Percentiles rank a stretch among this genome's conserved stretches.
Evolutionary conservation across 148 eudicot genomes (phyloP).

Genomic region (Agrostemma githago): DNA sequence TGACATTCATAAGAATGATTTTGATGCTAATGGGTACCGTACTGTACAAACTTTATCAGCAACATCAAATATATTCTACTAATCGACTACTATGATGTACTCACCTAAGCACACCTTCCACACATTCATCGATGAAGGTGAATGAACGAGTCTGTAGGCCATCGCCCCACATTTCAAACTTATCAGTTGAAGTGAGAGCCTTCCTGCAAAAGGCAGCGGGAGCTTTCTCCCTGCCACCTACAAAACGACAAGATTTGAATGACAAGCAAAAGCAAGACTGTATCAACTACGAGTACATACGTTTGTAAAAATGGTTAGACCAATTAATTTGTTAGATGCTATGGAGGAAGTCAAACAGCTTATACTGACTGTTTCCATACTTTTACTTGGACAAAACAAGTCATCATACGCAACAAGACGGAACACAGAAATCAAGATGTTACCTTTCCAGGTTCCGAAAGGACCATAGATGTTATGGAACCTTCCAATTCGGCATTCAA

Average conservation of each 20-base stretch:
- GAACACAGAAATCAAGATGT: background rate
- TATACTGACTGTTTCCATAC: background rate
- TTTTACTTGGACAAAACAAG: background rate
- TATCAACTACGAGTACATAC: no score
- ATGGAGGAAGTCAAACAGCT: background rate
- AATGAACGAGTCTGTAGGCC: conserved; percentile 52
- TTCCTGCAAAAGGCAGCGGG: conserved; percentile 60
- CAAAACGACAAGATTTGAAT: background rate
- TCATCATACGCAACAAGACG: background rate
- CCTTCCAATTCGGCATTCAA: conserved; percentile 56
- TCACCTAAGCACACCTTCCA: conserved; percentile 58
- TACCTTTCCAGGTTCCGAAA: conserved; percentile 64
- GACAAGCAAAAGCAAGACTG: background rate
- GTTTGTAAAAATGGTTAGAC: background rate
- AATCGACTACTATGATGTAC: no score
- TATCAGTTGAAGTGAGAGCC: conserved; percentile 44
- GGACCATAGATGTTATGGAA: conserved; percentile 64
- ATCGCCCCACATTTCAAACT: conserved; percentile 63
- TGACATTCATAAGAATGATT: no score
- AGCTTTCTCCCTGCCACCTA: conserved; percentile 57
- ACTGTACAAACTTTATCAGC: no score
- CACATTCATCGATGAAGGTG: conserved; percentile 59
- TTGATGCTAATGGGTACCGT: no score
- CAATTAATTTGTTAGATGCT: background rate
- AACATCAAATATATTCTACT: no score